Evolutionary conservation across 139 green algal species (phyloP).

Genomic region (Coelastrella sp.): DNA sequence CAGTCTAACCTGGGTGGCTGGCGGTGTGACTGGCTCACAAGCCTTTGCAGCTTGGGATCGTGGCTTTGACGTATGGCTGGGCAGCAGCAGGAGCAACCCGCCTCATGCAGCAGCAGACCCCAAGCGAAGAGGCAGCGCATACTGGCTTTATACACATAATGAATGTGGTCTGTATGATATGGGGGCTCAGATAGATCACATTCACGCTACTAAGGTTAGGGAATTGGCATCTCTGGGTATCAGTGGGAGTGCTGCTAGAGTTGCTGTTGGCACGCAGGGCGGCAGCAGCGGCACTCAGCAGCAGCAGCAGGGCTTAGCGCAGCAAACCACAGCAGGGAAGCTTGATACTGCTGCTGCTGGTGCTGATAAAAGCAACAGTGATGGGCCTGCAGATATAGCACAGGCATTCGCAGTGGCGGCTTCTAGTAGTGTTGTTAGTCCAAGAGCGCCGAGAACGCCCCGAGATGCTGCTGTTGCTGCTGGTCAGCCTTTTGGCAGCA

Average conservation of each 20-base stretch:
- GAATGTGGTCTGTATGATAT: constrained; percentile 86
- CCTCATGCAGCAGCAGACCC: constrained; percentile 54
- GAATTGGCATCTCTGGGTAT: constrained; percentile 17
- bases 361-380: not conserved
- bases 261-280: no score
- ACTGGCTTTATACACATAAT: constrained; percentile 95
- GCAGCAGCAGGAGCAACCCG: constrained; percentile 89
- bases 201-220: constrained; percentile 71
- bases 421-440: not conserved
- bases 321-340: no score
- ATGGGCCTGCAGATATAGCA: not conserved
- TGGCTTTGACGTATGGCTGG: constrained; percentile 97
- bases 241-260: not conserved
- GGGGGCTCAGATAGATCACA: constrained; percentile 80
- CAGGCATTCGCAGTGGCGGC: constrained; percentile 2
- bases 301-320: not conserved
- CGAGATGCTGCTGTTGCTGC: not conserved
- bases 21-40: constrained; percentile 82
- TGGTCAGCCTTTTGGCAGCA: not conserved
- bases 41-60: constrained; percentile 91
- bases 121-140: constrained; percentile 59
- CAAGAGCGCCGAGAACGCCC: not conserved
- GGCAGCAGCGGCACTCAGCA: not conserved
- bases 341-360: not conserved
- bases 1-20: constrained; percentile 89